Base-by-base conservation (phyloP, 164 flowering plant species). In the Macadamia integrifolia region DNA sequence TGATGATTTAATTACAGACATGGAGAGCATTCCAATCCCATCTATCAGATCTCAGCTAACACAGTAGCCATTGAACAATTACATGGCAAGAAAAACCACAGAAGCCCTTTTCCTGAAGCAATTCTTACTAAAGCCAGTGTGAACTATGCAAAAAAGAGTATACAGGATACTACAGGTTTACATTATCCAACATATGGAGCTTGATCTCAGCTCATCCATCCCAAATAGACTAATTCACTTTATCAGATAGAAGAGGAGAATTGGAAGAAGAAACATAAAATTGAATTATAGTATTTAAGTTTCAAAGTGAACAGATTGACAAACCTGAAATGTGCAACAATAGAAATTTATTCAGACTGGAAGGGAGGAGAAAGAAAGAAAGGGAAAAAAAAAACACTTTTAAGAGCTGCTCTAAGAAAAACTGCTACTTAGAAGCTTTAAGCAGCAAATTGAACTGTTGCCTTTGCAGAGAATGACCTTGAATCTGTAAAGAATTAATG, bases 401-500 rank as follows among this genome's bases (percentile, higher is more conserved):
- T 15, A 17, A 30, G 28, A 6, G 0, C 61, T 8, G 12, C 30
- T 28, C 15, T 49, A 53, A 30, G 43, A 70, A 61, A 58, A 14
- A 17, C 15, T 46, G 72, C 68, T 69, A 71, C 65, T 66, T 58
- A 50, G 63, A 66, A 49, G 28, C 59, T 57, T 23, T 48, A 61
- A 65, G 65, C 65, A 66, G 62, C 64, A 71, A 69, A n/a, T 9
- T 55, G 43, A 69, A 62, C 58, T 48, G 18, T 62, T 72, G 57
- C 71, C 71, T 57, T 55, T 14, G 31, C 56, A 62, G 30, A 11
- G 32, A 60, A 65, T 59, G 65, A 12, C 18, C 43, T 60, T 71
- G 58, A 61, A 66, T 35, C 66, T 42, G 70, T 65, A 75, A 78
- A 75, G 74, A 78, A 75, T 61, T 58, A 80, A 75, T 73, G 77